phyloP scores from a whole-genome alignment of 2,329 filamentous ascomycete species.

The Exophiala bonariae region DNA sequence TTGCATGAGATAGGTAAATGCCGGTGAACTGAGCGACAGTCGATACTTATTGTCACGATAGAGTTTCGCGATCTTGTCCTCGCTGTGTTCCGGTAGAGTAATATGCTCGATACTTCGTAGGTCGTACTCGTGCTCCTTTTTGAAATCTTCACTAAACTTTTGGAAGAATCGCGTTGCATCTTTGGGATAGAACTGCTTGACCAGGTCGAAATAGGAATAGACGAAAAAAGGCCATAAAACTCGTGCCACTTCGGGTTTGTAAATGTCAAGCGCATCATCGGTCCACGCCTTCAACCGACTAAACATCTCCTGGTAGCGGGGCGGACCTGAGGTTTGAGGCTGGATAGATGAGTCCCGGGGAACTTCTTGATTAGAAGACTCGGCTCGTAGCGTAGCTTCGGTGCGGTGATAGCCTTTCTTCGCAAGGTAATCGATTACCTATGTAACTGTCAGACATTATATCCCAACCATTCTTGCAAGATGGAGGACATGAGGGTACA shows the following conservation, averaged over 20 bases:
- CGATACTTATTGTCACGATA: constrained; percentile 88
- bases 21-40: constrained; percentile 81
- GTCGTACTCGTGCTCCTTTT: constrained; percentile 77
- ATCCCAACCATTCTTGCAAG: neutral
- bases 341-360: constrained; percentile 50
- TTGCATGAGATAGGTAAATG: constrained; percentile 78
- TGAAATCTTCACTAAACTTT: constrained; percentile 73
- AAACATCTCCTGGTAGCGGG: constrained; percentile 76
- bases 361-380: constrained; percentile 79
- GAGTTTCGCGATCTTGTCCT: constrained; percentile 74
- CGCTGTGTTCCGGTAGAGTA: constrained; percentile 72
- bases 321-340: constrained; percentile 50
- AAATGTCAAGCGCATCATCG: constrained; percentile 87
- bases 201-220: constrained; percentile 83
- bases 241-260: constrained; percentile 90
- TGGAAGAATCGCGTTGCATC: constrained; percentile 41
- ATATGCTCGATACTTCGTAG: constrained; percentile 73
- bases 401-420: constrained; percentile 95
- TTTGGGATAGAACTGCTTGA: constrained; percentile 67
- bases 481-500: too few species aligned
- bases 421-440: constrained; percentile 91
- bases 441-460: constrained; percentile 20
- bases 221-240: constrained; percentile 92
- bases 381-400: constrained; percentile 87
- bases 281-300: constrained; percentile 77